phyloP scores from a whole-genome alignment of 768 basidiomycete genomes.

The Omphalotus guepiniiformis region DNA sequence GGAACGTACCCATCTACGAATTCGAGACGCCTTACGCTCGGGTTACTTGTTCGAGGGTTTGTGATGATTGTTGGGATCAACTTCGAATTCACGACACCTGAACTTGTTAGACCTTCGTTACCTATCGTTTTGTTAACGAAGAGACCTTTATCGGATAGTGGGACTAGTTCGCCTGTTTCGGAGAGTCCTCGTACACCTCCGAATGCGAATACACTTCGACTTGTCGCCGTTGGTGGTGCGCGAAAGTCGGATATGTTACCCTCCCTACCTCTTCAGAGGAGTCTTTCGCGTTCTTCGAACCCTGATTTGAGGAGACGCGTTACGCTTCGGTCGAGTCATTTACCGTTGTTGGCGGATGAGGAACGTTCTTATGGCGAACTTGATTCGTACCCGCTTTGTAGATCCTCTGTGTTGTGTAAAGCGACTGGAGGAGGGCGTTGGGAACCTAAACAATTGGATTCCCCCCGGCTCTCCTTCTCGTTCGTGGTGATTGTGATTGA shows the following conservation, averaged over 20 bases:
- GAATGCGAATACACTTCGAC: conserved; percentile 10
- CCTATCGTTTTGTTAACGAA: too few relatives aligned
- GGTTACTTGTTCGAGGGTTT: conserved; percentile 57
- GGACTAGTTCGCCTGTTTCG: too few relatives aligned
- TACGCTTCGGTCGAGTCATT: conserved; percentile 19
- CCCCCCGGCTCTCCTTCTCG: too few relatives aligned
- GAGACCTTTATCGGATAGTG: too few relatives aligned
- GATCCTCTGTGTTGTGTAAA: conserved; percentile 68
- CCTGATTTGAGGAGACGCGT: background rate
- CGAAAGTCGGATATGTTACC: too few relatives aligned
- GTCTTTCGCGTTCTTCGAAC: conserved; percentile 1
- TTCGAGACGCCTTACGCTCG: conserved; percentile 61
- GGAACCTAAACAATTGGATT: too few relatives aligned
- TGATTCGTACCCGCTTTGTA: conserved; percentile 67
- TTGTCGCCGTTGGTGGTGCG: too few relatives aligned
- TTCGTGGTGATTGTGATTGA: too few relatives aligned
- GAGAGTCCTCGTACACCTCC: conserved; percentile 16
- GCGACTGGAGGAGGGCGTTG: conserved; percentile 77
- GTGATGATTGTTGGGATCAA: conserved; percentile 74
- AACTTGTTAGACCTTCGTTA: too few relatives aligned
- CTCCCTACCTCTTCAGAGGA: too few relatives aligned
- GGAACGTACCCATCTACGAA: conserved; percentile 51
- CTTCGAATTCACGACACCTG: conserved; percentile 54
- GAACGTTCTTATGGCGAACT: conserved; percentile 72
- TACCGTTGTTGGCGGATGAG: conserved; percentile 35